Conservation (phyloP, 139 green algal species). For the Haematococcus sp. region DNA sequence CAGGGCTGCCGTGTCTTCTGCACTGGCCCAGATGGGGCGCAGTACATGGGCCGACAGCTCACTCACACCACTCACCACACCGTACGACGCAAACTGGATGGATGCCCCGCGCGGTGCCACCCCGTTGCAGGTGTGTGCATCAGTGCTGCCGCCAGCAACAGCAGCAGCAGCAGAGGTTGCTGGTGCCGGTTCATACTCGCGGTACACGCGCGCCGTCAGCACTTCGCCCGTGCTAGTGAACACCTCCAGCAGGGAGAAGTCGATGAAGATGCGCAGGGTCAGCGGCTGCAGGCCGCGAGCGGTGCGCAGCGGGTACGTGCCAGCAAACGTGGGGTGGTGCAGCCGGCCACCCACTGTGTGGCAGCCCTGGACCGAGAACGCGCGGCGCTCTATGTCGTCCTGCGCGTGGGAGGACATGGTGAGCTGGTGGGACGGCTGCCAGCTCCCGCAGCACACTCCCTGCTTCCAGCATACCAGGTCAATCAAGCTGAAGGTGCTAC, state of each 20-base stretch:
- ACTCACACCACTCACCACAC: no score
- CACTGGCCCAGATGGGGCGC: no score
- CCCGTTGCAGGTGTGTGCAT: no score
- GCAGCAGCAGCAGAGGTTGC: no score
- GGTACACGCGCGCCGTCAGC: constrained; percentile 8
- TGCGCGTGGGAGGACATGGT: background rate
- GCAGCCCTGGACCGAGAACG: constrained; percentile 7
- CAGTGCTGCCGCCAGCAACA: no score
- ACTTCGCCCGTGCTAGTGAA: constrained; percentile 7
- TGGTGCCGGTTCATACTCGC: background rate
- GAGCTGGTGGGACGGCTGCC: background rate
- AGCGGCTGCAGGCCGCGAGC: background rate
- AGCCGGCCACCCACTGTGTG: constrained; percentile 8
- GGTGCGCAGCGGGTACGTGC: background rate
- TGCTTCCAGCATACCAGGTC: no score
- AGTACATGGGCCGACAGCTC: no score
- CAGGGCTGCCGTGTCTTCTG: no score
- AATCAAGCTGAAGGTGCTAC: no score
- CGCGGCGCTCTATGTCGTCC: constrained; percentile 4
- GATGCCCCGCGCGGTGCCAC: no score
- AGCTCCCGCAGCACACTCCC: no score
- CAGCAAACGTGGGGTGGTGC: background rate
- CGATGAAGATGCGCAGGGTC: constrained; percentile 6
- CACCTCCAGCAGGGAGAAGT: constrained; percentile 13
- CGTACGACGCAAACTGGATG: no score